Evolutionary conservation across 495 filamentous ascomycete genomes (phyloP), one percentile per base, ranked within the genome.

Genomic region (Daldinia caldariorum): DNA sequence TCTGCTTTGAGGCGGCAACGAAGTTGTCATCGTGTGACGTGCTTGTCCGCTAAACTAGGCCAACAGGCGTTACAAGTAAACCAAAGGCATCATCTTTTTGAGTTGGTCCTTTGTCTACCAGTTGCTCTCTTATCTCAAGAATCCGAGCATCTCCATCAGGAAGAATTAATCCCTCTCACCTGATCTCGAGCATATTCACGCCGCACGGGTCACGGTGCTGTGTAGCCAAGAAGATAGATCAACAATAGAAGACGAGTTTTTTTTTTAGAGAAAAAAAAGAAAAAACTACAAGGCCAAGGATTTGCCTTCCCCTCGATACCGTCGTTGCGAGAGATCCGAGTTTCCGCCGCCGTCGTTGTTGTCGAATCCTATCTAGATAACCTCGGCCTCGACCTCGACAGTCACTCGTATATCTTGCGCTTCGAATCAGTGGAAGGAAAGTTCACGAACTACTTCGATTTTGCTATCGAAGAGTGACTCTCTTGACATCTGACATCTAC

Each of bases 151-250:
- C 55, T 66, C 62, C 51, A 63, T 63, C 54, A 54, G 49, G 39
- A 61, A 29, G 22, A 50, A 14, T 13, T 35, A 38, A 18, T 18
- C 41, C 18, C 22, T 39, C 34, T 51, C 55, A 66, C 35, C 35
- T 56, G 43, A 22, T 47, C 43, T 61, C 50, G 62, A 55, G 38
- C 49, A 56, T 59, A 62, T 75, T 45, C 18, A 65, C 70, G 47
- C 70, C 70, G 66, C 72, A 71, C 73, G 61, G 70, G 63, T 68
- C 66, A 67, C 70, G 69, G 73, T 77, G 75, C 73, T 75, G 70
- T 77, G 73, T 75, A 75, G 69, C 63, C 69, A 67, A 62, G 45
- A 67, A 75, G 60, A 73, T 75, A 74, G 75, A 72, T 61, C 39
- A 68, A 72, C 72, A 77, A 71, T 75, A 77, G 66, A 75, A 47